Conservation (phyloP, 225 moss, liverwort and hornwort genomes). For the Neckera pumila region DNA sequence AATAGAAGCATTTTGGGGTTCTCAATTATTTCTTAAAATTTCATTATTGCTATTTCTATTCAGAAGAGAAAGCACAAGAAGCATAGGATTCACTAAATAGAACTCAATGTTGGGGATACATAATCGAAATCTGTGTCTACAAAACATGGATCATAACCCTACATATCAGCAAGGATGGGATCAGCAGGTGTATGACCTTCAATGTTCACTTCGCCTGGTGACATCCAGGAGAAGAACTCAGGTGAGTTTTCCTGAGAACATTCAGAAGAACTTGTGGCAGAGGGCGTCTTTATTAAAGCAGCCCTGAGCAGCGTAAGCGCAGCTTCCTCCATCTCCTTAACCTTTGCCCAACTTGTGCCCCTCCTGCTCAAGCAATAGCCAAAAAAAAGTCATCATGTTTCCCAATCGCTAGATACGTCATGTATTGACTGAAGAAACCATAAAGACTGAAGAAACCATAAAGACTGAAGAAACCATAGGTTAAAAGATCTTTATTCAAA, state of each 20-base stretch:
- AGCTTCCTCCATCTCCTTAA: constrained; percentile 35
- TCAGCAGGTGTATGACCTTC: constrained; percentile 9
- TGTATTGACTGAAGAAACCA: background rate
- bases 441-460: background rate
- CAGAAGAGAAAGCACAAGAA: background rate
- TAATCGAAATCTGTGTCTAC: background rate
- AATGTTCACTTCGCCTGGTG: constrained; percentile 30
- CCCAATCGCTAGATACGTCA: background rate
- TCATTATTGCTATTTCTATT: background rate
- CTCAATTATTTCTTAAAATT: background rate
- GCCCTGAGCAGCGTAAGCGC: constrained; percentile 13
- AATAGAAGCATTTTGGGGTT: background rate
- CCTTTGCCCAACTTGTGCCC: constrained; percentile 17
- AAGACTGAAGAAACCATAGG: background rate
- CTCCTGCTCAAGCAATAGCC: constrained; percentile 7
- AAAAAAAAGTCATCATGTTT: background rate
- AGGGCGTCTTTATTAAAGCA: constrained; percentile 8
- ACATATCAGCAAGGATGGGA: background rate
- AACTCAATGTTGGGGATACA: background rate
- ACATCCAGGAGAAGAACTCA: constrained; percentile 2
- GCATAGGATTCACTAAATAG: background rate
- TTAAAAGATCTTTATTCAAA: background rate
- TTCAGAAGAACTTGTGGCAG: constrained; percentile 24
- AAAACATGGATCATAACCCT: background rate
- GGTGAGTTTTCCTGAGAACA: constrained; percentile 20